phyloP scores from a whole-genome alignment of 495 filamentous ascomycete genomes.

The Lentithecium fluviatile region DNA sequence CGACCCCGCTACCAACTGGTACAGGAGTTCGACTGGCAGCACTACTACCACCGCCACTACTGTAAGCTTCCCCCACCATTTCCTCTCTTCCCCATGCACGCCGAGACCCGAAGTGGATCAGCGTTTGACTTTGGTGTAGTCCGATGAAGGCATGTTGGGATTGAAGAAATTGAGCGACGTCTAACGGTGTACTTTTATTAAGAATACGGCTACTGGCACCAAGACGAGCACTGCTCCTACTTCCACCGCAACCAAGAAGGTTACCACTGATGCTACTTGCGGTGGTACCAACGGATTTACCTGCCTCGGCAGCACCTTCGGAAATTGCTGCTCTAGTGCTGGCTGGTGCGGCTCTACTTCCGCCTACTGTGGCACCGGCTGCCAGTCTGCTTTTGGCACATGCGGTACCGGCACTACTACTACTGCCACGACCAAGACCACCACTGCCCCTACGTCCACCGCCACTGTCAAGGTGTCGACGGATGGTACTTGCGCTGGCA shows the following conservation, averaged over 20 bases:
- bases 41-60: not conserved
- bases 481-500: slow-evolving; percentile 15
- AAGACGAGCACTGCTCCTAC: slow-evolving; percentile 9
- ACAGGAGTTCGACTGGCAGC: slow-evolving; percentile 17
- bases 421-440: not conserved
- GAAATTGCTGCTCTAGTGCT: slow-evolving; percentile 29
- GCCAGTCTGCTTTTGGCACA: slow-evolving; percentile 27
- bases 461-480: slow-evolving; percentile 14
- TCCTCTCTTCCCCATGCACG: too few relatives aligned
- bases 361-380: slow-evolving; percentile 34
- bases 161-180: too few relatives aligned
- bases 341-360: slow-evolving; percentile 34
- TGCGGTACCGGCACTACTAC: slow-evolving; percentile 10
- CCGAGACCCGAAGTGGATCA: too few relatives aligned
- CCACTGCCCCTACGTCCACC: slow-evolving; percentile 4
- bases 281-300: slow-evolving; percentile 30
- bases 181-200: too few relatives aligned
- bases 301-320: slow-evolving; percentile 30
- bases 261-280: slow-evolving; percentile 33
- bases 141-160: too few relatives aligned
- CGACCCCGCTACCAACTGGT: slow-evolving; percentile 34
- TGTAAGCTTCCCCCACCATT: slow-evolving; percentile 1
- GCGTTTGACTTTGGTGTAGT: too few relatives aligned
- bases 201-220: not conserved
- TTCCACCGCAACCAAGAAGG: slow-evolving; percentile 16